Conservation (phyloP, 176 grass and related monocot genomes). For the Rhynchospora breviuscula region DNA sequence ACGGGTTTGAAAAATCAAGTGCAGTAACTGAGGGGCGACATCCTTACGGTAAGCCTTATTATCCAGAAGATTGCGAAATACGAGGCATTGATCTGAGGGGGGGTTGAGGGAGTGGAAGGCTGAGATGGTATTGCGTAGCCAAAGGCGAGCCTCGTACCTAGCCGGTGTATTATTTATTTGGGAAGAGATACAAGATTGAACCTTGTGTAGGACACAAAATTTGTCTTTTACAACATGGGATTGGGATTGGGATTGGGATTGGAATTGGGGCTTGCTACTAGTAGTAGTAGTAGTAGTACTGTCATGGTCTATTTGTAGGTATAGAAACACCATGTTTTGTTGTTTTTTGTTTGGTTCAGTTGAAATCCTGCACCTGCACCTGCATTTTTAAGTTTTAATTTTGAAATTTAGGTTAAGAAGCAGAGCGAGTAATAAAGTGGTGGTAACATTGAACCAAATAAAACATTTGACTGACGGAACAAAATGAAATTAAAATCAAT, state of each 20-base stretch:
- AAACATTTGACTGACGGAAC: too few species aligned
- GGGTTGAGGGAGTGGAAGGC: slow-evolving; percentile 45
- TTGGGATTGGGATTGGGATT: too few species aligned
- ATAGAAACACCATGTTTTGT: slow-evolving; percentile 48
- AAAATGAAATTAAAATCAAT: too few species aligned
- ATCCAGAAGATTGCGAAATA: slow-evolving; percentile 58
- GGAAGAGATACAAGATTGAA: slow-evolving; percentile 54
- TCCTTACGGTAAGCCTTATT: slow-evolving; percentile 47
- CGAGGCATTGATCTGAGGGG: slow-evolving; percentile 27
- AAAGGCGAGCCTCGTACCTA: slow-evolving; percentile 60
- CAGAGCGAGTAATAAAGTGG: neutral
- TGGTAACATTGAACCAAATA: neutral
- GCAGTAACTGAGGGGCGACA: slow-evolving; percentile 47
- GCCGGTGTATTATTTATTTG: slow-evolving; percentile 37
- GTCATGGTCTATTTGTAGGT: slow-evolving; percentile 33
- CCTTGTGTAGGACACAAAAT: slow-evolving; percentile 37
- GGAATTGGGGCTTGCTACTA: too few species aligned
- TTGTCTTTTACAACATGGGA: slow-evolving; percentile 30
- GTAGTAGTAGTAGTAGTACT: slow-evolving; percentile 5
- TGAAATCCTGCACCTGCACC: slow-evolving; percentile 15
- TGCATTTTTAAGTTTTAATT: neutral
- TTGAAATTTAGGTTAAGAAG: neutral
- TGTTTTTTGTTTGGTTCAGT: neutral
- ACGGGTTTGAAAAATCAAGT: slow-evolving; percentile 73
- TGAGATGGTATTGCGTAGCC: slow-evolving; percentile 65